Conservation (phyloP, 2,329 filamentous ascomycete genomes). For the Leptoxyphium fumago region DNA sequence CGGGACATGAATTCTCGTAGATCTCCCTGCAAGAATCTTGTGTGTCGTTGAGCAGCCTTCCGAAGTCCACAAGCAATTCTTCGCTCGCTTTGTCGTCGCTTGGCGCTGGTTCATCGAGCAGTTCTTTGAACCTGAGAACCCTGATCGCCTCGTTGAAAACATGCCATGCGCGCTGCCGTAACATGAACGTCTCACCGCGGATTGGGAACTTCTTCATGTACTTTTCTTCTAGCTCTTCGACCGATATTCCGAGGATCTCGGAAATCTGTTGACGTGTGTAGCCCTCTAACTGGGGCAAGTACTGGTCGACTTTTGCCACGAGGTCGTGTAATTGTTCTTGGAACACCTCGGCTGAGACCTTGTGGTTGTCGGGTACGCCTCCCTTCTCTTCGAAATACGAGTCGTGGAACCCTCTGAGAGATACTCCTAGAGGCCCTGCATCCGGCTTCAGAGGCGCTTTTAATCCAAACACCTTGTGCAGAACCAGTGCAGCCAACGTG, state of each 20-base stretch:
- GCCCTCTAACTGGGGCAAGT: conserved; percentile 63
- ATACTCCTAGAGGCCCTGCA: conserved; percentile 66
- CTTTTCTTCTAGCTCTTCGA: conserved; percentile 55
- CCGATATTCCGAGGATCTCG: conserved; percentile 50
- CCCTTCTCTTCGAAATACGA: conserved; percentile 52
- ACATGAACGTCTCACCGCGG: conserved; percentile 71
- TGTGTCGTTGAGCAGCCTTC: conserved; percentile 74
- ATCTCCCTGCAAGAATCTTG: conserved; percentile 74
- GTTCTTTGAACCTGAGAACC: conserved; percentile 66
- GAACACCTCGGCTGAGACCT: conserved; percentile 29
- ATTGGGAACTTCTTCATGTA: conserved; percentile 86
- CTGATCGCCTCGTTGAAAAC: conserved; percentile 82
- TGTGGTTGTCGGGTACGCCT: conserved; percentile 32
- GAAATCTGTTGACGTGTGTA: conserved; percentile 84
- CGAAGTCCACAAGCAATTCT: conserved; percentile 58
- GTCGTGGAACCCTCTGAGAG: conserved; percentile 75
- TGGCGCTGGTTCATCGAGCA: conserved; percentile 41
- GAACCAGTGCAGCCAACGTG: conserved; percentile 63
- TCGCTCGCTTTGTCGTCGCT: conserved; percentile 39
- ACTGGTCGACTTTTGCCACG: conserved; percentile 51
- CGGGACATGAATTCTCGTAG: conserved; percentile 84
- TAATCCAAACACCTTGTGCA: conserved; percentile 44
- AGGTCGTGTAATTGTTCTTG: conserved; percentile 57
- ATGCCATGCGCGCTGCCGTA: conserved; percentile 76
- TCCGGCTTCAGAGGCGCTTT: conserved; percentile 54